Evolutionary conservation across 2,329 filamentous ascomycete species (phyloP).

Genomic region (Alternaria viburni): DNA sequence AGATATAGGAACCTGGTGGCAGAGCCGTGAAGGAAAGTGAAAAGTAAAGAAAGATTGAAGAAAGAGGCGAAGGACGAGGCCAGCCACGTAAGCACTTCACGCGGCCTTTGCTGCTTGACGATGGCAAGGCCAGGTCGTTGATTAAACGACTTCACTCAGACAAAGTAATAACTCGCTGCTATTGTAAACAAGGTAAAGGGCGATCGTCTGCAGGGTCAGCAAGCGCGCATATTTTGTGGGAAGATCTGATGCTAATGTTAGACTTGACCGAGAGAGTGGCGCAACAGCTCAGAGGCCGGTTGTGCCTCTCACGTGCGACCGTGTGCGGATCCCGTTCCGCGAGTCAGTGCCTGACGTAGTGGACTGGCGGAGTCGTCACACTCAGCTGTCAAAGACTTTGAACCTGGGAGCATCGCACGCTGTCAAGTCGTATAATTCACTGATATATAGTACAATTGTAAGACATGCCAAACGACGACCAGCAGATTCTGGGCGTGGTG

Average conservation of each 20-base stretch:
- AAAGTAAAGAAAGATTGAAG: slow-evolving; percentile 9
- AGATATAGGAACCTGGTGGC: background rate
- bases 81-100: slow-evolving; percentile 38
- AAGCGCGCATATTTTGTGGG: slow-evolving; percentile 14
- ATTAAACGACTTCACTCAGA: background rate
- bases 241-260: background rate
- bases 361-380: slow-evolving; percentile 7
- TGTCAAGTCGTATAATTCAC: background rate
- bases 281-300: slow-evolving; percentile 4
- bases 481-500: slow-evolving; percentile 79
- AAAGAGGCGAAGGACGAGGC: slow-evolving; percentile 20
- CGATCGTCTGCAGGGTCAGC: slow-evolving; percentile 22
- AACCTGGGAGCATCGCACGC: background rate
- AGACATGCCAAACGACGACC: slow-evolving; percentile 77
- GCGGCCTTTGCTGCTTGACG: slow-evolving; percentile 21
- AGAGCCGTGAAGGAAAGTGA: slow-evolving; percentile 9
- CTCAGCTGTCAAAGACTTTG: background rate
- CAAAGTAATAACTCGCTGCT: slow-evolving; percentile 3
- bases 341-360: slow-evolving; percentile 20
- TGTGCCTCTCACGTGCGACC: slow-evolving; percentile 15
- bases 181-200: slow-evolving; percentile 10
- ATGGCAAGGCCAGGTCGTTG: slow-evolving; percentile 14
- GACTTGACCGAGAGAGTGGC: slow-evolving; percentile 18
- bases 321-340: slow-evolving; percentile 12
- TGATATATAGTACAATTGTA: background rate